Evolutionary conservation across 805 yeast species (phyloP), one percentile per base, ranked within the genome.

Genomic region (Metschnikowia peoriensis): DNA sequence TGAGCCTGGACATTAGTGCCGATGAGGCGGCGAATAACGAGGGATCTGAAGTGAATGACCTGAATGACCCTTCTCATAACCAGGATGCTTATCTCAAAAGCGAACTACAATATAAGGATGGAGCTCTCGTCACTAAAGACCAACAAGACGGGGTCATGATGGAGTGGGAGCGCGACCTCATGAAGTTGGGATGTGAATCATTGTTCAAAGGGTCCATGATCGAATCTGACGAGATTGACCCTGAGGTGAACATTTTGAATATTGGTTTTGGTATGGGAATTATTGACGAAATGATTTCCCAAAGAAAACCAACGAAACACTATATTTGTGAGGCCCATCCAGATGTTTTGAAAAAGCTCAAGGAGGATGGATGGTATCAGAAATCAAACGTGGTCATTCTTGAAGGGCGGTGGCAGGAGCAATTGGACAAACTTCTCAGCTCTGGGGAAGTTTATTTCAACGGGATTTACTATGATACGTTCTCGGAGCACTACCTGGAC

Each of bases 231-330:
- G 67, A 64, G 1, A 66, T 66, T 1, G 73, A 76, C 37, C 65
- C 74, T 9, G 77, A 73, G 40, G 60, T 76, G 17, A 79, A 73
- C 39, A 83, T 93, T 1, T 72, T 93, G 38, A 92, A 92, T 62
- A 88, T 92, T 39, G 98, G 98, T 0, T 92, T 93, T 66, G 98
- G 98, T 1, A 89, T 92, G 97, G 98, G 98, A 1, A 93, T 92
- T 49, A 91, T 92, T 49, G 98, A 92, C 66, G 72, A 82, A 1
- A 82, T 85, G 79, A 88, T 92, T 54, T 66, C 65, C 12, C 60
- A 56, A 15, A 71, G 68, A 42, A 62, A 61, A 16, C 93, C 92
- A 22, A 73, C 82, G 3, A 80, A 77, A 55, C 98, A 92, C 66
- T 92, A 89, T 67, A 93, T 92, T 41, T 85, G 89, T 53, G 98